These are phyloP conservation scores for Tetraselmis striata DNA, from an alignment of 139 green algal species.

Conservation along the genomic window DNA sequence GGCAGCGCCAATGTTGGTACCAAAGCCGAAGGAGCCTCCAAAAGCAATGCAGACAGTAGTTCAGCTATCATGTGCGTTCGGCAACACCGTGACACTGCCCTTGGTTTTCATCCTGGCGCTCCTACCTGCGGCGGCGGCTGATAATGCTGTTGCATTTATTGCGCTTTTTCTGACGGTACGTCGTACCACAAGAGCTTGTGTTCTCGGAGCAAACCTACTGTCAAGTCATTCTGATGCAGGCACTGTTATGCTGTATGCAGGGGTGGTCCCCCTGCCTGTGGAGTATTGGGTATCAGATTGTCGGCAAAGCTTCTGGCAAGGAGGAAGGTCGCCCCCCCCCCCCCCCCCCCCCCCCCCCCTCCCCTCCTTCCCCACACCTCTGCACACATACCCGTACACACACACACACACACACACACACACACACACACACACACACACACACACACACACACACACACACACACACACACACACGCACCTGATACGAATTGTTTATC, in stretches of 20 bases:
- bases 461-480: too few relatives aligned
- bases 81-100: neutral
- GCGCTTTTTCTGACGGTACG: neutral
- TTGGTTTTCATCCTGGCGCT: neutral
- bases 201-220: too few relatives aligned
- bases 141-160: neutral
- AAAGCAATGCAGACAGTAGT: neutral
- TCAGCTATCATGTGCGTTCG: neutral
- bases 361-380: too few relatives aligned
- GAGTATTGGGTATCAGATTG: neutral
- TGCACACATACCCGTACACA: too few relatives aligned
- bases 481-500: too few relatives aligned
- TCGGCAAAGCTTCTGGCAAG: neutral
- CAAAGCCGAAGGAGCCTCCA: neutral
- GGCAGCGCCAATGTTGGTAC: neutral
- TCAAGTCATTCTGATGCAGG: neutral
- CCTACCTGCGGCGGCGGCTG: neutral
- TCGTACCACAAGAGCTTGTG: too few relatives aligned
- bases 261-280: neutral
- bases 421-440: too few relatives aligned
- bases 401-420: too few relatives aligned
- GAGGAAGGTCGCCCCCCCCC: too few relatives aligned
- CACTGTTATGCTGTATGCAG: neutral
- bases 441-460: too few relatives aligned
- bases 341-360: too few relatives aligned